Evolutionary conservation across 2,329 filamentous ascomycete genomes (phyloP), one percentile per base, ranked within the genome.

Genomic region (Exophiala sp.): DNA sequence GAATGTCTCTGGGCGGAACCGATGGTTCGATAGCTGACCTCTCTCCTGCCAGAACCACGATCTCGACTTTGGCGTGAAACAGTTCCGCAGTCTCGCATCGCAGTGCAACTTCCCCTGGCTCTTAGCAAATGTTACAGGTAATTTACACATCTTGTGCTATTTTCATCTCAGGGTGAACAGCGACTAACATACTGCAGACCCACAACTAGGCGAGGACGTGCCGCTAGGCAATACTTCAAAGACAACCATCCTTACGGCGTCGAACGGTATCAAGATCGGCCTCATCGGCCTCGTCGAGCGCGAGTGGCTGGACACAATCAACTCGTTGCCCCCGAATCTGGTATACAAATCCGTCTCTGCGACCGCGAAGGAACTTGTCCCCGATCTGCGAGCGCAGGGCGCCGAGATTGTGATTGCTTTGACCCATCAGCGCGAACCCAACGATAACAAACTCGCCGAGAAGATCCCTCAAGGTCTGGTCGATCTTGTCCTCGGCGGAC

Each of bases 221-320:
- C 83, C 90, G 2, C 81, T 96, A 29, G 91, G 86, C 11, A 84
- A 90, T 63, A 88, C 87, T 51, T 78, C 83, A 62, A 85, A 85
- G 66, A 94, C 88, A 0, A 77, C 83, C 58, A 88, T 95, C 75
- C 72, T 95, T 52, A 89, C 86, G 2, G 78, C 88, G 0, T 89
- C 87, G 9, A 91, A 91, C 68, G 91, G 91, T 20, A 80, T 95
- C 71, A 94, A 91, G 65, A 79, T 96, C 38, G 91, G 91, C 8
- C 76, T 96, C 40, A 86, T 96, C 51, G 91, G 91, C 0, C 77
- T 96, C 2, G 91, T 87, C 1, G 91, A 96, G 73, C 79, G 89
- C 45, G 90, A 95, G 69, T 95, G 90, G 86, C 81, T 96, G 10
- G 89, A 85, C 55, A 95, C 90, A 0, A 91, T 96, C 71, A 96